Evolutionary conservation across 768 basidiomycete species (phyloP), one percentile per base, ranked within the genome.

Genomic region (Boletales sp.): DNA sequence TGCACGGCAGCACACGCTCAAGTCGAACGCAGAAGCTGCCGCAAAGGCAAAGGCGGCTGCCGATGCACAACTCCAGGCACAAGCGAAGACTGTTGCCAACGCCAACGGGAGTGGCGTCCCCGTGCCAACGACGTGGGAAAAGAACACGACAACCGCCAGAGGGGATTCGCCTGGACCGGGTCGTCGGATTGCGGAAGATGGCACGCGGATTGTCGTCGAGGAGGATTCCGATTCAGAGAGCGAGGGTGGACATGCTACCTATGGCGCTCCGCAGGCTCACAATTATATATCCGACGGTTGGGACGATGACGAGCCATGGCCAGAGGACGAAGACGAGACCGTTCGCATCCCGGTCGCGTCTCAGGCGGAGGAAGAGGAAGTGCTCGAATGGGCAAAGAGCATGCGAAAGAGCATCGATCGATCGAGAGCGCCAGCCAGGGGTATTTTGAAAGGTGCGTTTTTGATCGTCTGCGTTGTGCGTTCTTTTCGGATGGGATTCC

Each of bases 1-100:
- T 11, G 93, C 90, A 1, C 66, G 94, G 37, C 90, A 94, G 65
- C 93, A 95, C 67, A 97, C 94, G 5, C 80, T 97, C 52, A 90
- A 87, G 74, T 89, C 79, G 48, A 90, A 89, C 56, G 80, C 80
- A 4, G 71, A 72, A 41, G 76, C 74, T 3, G 77, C 74, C 14
- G 74, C 72, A 1, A 72, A 68, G 31, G 69, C 76, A 15, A 69
- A 64, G 19, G 70, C 68, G 0, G 62, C 65, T 38, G 66, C 61
- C 10, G 71, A 65, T 30, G 65, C 51, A 1, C 62, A 63, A 6
- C 51, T 52, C 3, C 61, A 58, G 35, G 45, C 32, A 7, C 72
- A 64, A 15, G 66, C 66, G 37, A 63, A 58, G 34, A 30, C 34
- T 27, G 40, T 58, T 13, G 53, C 59, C 18, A 50, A 48, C 15